Base-by-base conservation (phyloP, 2,329 filamentous ascomycete genomes). In the Arthrinium puccinioides region DNA sequence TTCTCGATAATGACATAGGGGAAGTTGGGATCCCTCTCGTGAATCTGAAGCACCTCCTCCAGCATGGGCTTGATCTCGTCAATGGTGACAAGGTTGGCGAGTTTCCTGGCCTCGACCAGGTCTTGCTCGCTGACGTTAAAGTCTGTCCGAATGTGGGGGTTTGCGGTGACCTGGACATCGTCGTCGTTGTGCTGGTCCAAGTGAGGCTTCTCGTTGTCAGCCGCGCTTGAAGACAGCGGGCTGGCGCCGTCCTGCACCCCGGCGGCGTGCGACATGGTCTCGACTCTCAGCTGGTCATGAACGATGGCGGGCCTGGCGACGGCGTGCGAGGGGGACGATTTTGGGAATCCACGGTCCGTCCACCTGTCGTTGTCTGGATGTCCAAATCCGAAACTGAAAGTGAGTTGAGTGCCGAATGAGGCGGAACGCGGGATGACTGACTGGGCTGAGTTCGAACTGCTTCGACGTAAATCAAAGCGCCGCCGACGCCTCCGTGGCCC, bases 11-110 rank as follows among this genome's bases (percentile, higher is more conserved):
- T 55, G 6, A 53, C 43, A 19, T 57, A 51, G 0, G 66, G 64
- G 37, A 72, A 72, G 52, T 72, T 72, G 23, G 65, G 67, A 37
- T 71, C 68, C 20, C 60, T 53, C 27, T 63, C 57, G 43, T 70
- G 62, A 16, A 68, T 60, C 8, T 55, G 46, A 14, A 69, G 44
- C 7, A 69, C 61, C 15, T 61, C 57, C 16, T 46, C 45, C 55
- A 63, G 56, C 46, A 61, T 50, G 7, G 49, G 41, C 21, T 44
- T 44, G 25, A 52, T 28, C 18, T 53, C 50, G 16, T 43, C 49
- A 28, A 53, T 42, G 5, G 42, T 47, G 18, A 51, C 40, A 13
- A 36, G 41, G 21, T 32, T 27, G n/a, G 50, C 50, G 20, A 49
- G 25, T 32, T 47, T 43, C 37, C 42, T 46, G 21, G 49, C 50